A percentile compares a stretch with the other conserved stretches of the same genome.
Evolutionary conservation across 2,329 filamentous ascomycete species (phyloP).

Genomic region (Pseudogymnoascus pannorum): DNA sequence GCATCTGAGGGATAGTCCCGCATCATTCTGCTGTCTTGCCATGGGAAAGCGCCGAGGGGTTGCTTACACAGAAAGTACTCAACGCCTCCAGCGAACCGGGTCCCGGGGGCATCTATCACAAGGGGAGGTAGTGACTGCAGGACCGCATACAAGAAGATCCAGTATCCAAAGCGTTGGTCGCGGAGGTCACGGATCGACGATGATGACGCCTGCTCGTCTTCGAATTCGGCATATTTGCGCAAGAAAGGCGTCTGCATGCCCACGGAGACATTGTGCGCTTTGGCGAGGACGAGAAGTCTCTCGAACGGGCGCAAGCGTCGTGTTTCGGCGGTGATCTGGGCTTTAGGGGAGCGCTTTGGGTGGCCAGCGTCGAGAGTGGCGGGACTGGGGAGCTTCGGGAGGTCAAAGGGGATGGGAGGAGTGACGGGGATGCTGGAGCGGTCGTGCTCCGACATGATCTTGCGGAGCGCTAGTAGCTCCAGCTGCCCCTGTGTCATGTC

Average conservation of each 20-base stretch:
- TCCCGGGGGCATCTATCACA: constrained; percentile 64
- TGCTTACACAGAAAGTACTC: constrained; percentile 79
- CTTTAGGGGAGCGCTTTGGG: constrained; percentile 58
- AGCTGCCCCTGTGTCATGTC: constrained; percentile 48
- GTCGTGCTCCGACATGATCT: constrained; percentile 81
- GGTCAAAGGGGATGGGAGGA: constrained; percentile 84
- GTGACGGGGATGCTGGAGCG: constrained; percentile 81
- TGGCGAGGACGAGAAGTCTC: constrained; percentile 66
- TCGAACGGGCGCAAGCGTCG: constrained; percentile 74
- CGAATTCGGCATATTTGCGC: constrained; percentile 62
- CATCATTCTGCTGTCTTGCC: constrained; percentile 61
- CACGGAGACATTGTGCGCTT: constrained; percentile 64
- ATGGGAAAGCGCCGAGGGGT: constrained; percentile 64
- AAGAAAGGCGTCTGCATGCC: constrained; percentile 54
- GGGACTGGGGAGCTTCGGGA: constrained; percentile 69
- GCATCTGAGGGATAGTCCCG: constrained; percentile 53
- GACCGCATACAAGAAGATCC: constrained; percentile 74
- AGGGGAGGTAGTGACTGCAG: constrained; percentile 72
- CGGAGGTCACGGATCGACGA: constrained; percentile 59
- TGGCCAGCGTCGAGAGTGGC: constrained; percentile 58
- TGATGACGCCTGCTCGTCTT: constrained; percentile 58
- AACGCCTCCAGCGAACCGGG: constrained; percentile 62
- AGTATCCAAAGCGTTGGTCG: constrained; percentile 68
- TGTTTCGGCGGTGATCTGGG: constrained; percentile 63
- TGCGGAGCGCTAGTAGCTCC: constrained; percentile 63